Percentiles rank a stretch among this genome's conserved stretches.
phyloP scores from a whole-genome alignment of 225 moss, liverwort and hornwort genomes.

The Straminergon stramineum region DNA sequence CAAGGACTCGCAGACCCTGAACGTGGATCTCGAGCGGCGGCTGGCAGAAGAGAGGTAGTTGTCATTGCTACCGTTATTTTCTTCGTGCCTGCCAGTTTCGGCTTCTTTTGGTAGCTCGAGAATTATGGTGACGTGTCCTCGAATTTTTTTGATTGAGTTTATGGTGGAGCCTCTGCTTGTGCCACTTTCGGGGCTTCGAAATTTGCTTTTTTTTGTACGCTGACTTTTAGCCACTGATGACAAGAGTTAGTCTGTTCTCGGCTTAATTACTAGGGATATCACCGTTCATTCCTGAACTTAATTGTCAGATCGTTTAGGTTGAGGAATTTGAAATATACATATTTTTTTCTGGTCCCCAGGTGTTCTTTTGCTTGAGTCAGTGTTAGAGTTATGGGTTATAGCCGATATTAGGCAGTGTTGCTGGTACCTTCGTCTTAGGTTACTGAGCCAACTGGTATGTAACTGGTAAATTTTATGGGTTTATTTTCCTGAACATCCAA shows the following conservation, averaged over 20 bases:
- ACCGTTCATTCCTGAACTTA: not conserved
- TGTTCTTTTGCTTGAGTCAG: not conserved
- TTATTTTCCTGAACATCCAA: no score
- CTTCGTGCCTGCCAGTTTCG: not conserved
- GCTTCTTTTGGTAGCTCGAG: not conserved
- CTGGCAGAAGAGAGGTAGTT: conserved; percentile 27
- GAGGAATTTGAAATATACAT: not conserved
- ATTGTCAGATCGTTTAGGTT: not conserved
- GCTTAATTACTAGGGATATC: not conserved
- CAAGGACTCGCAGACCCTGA: conserved; percentile 53
- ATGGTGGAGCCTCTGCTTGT: no score
- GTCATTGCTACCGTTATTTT: not conserved
- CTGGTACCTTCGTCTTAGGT: not conserved
- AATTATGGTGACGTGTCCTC: not conserved
- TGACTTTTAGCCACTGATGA: not conserved
- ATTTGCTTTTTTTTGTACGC: not conserved
- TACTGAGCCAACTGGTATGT: no score
- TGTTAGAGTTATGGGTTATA: not conserved
- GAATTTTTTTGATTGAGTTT: no score
- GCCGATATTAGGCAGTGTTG: no score
- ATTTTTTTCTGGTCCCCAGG: not conserved
- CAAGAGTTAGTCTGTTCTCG: not conserved
- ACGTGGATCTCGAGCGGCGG: conserved; percentile 46
- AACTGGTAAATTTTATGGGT: not conserved
- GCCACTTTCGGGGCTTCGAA: no score